Base-by-base conservation (phyloP, 2,329 filamentous ascomycete genomes). In the Cladophialophora chaetospira region DNA sequence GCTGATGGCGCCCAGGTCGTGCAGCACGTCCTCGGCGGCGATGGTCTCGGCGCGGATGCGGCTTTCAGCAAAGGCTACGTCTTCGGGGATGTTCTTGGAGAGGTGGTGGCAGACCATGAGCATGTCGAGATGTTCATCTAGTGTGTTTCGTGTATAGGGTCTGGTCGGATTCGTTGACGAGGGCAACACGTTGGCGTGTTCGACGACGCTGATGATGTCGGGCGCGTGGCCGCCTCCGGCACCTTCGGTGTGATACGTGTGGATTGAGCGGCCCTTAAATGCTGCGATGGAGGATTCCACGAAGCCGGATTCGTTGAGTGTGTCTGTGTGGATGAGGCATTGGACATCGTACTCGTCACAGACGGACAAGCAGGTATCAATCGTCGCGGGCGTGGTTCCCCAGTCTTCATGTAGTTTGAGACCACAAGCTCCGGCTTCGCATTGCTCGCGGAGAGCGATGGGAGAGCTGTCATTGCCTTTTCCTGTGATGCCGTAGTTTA, bases 111-210 rank as follows among this genome's bases (percentile, higher is more conserved):
- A 97, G 33, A 96, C 91, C 93, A 97, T 97, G 44, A 97, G 78
- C 93, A 97, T 97, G 76, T 97, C 93, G 11, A 97, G 83, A 74
- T 97, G 93, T 74, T 97, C 93, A 69, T 97, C 93, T 0, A 97
- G 82, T 0, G 93, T 97, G 77, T 97, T 97, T 63, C 82, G 80
- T 1, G 93, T 97, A 73, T 86, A 97, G 0, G 93, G 93, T 2
- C 92, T 81, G 1, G 93, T 97, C 0, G 93, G 93, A 71, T 96
- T 97, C 0, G 93, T 97, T 44, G 88, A 93, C 4, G 87, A 91
- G 0, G 93, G 93, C 0, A 97, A 82, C 2, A 97, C 91, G 69
- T 97, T 94, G 45, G 83, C 75, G 67, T 92, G 87, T 72, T 95
- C 91, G 9, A 97, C 93, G 1, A 97, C 91, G 25, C 84, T 88